Conservation (phyloP, 140 eudicot species). For the Eryngium alpinum region DNA sequence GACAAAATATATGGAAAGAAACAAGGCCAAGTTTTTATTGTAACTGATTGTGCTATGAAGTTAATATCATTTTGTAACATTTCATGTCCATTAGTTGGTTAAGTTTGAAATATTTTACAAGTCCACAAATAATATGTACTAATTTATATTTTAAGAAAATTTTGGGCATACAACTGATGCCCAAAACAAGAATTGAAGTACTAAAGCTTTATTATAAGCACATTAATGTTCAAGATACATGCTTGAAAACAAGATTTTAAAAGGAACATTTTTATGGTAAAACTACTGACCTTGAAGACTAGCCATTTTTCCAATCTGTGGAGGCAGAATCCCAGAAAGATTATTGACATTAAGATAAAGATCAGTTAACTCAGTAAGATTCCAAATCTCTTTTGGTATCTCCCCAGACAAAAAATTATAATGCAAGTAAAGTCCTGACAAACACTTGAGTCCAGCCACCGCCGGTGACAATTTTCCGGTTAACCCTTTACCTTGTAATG, state of each 20-base stretch:
- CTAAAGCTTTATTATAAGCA: neutral
- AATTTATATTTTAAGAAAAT: too few species aligned
- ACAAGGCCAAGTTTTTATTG: neutral
- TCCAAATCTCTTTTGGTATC: slow-evolving; percentile 64
- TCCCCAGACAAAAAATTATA: slow-evolving; percentile 63
- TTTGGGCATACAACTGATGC: neutral
- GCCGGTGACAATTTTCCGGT: slow-evolving; percentile 66
- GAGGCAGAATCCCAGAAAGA: slow-evolving; percentile 60
- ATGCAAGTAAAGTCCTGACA: slow-evolving; percentile 87
- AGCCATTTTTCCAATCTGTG: slow-evolving; percentile 55
- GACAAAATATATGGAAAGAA: too few species aligned
- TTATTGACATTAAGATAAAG: slow-evolving; percentile 77
- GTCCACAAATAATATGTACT: too few species aligned
- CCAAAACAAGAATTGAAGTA: neutral
- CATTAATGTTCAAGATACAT: neutral
- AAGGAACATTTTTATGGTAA: neutral
- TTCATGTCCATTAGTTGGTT: neutral
- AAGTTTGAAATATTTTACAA: too few species aligned
- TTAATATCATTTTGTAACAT: too few species aligned
- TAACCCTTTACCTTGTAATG: slow-evolving; percentile 76
- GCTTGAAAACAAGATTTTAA: neutral
- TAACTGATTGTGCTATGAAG: neutral
- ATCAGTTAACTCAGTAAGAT: slow-evolving; percentile 66
- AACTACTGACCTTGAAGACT: slow-evolving; percentile 68
- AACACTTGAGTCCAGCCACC: slow-evolving; percentile 61